Evolutionary conservation across 1,284 basidiomycete genomes (phyloP), one percentile per base, ranked within the genome.

Genomic region (Calocybe gambosa): DNA sequence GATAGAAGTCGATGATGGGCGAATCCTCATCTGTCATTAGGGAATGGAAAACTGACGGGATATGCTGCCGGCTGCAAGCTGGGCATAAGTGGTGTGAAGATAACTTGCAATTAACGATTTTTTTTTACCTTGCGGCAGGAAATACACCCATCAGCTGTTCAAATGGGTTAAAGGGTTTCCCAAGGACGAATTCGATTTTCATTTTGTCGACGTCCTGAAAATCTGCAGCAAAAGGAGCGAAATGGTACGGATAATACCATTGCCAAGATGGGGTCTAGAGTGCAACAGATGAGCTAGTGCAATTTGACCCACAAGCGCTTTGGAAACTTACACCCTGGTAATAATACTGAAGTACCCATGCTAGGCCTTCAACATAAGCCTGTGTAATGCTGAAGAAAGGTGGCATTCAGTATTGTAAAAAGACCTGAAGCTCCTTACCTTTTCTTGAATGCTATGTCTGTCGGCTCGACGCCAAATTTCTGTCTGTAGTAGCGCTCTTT

Each of bases 221-320:
- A 65, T 99, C 96, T 49, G 88, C 86, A 5, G 96, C 96, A 63
- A 99, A 99, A 0, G 96, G 96, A 3, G 96, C 93, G 63, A 95
- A 99, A 67, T 99, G 95, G 62, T 90, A 96, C 0, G 96, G 96
- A 63, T 98, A 99, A 68, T 88, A 99, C 96, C 96, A 99, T 59
- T 93, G 85, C 96, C 96, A 99, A 1, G 93, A 95, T 3, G 95
- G 93, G n/a, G 88, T 82, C 89, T 91, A 50, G 13, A 47, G 44
- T 50, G 20, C 21, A 39, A 42, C 45, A 58, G 25, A 57, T 51
- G 39, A 20, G 42, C 34, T 47, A 46, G 48, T 43, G 16, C 41
- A 19, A 7, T 28, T 18, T 13, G 15, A 8, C 31, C 29, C 15
- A 6, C 7, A 54, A n/a, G 42, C 4, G 28, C 7, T 23, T 23